Evolutionary conservation across 495 filamentous ascomycete species (phyloP), one percentile per base, ranked within the genome.

Genomic region (Chlorociboria aeruginascens): DNA sequence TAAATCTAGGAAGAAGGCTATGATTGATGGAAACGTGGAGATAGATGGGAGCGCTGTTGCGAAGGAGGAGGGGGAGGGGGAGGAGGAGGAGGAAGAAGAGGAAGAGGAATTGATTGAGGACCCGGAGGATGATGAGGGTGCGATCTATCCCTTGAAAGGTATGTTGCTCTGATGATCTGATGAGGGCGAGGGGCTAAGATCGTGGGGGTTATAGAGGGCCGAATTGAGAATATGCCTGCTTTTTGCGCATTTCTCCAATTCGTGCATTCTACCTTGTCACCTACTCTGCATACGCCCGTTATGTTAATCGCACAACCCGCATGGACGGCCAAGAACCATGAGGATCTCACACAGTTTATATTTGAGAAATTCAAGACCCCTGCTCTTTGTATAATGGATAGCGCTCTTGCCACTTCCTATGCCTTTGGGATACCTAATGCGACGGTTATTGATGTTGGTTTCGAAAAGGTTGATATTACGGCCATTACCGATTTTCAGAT

Each of bases 311-410:
- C 81, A 11, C 81, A 92, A 41, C 92, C 92, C 0, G 77, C 78
- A 40, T 98, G 93, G 86, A 86, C 86, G 8, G 73, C 79, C 6
- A 77, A 80, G 40, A 86, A 95, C 62, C 80, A 81, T 57, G 88
- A 95, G 63, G 69, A 68, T 9, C 75, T 97, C 33, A 82, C 89
- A 4, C 85, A 86, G 48, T 98, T 95, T 66, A 76, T 96, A 52
- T 98, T 98, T 55, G 92, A 97, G 64, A 89, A 89, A 65, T 95
- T 95, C 62, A 95, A 92, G 69, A 87, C 83, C 1, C 92, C 92
- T 0, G 88, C 83, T 0, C 83, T 98, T 43, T 85, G 78, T 45
- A 63, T 96, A 34, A 82, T 97, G 69, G 83, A 97, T 62, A 77
- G 85, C 42, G 88, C 85, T 0, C 63, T 92, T 13, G 88, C 90